A percentile compares a stretch with the other conserved stretches of the same genome.
Conservation (phyloP, 768 basidiomycete species). For the Suillus discolor region DNA sequence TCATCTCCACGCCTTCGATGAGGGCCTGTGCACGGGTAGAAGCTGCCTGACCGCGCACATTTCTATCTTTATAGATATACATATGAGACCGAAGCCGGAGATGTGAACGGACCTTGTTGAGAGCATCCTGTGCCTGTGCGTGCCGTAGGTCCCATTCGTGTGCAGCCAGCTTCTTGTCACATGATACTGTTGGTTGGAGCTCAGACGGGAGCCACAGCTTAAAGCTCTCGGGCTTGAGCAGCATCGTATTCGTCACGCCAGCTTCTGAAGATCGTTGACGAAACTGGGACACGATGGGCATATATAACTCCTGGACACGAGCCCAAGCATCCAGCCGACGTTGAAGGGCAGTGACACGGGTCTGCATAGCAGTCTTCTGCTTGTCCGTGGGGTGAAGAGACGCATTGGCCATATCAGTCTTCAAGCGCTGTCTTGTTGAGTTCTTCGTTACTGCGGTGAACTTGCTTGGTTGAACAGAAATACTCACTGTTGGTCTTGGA, state of each 20-base stretch:
- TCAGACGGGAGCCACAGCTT: not conserved
- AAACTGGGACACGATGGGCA: not conserved
- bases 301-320: not conserved
- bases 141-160: conserved; percentile 8
- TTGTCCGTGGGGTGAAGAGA: not conserved
- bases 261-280: not conserved
- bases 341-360: not conserved
- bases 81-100: conserved; percentile 13
- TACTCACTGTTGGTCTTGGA: too few species aligned
- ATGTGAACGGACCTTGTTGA: conserved; percentile 1
- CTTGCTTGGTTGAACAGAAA: too few species aligned
- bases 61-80: conserved; percentile 17
- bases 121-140: conserved; percentile 18
- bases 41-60: conserved; percentile 12
- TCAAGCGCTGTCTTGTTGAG: too few species aligned
- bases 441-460: too few species aligned
- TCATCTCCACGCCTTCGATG: conserved; percentile 8
- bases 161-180: not conserved
- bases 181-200: not conserved
- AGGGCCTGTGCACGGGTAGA: conserved; percentile 9
- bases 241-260: not conserved
- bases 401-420: too few species aligned
- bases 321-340: not conserved
- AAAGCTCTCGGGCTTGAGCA: not conserved
- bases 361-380: not conserved